Base-by-base conservation (phyloP, 139 green algal genomes). In the Chlamydomonas sphaeroides region DNA sequence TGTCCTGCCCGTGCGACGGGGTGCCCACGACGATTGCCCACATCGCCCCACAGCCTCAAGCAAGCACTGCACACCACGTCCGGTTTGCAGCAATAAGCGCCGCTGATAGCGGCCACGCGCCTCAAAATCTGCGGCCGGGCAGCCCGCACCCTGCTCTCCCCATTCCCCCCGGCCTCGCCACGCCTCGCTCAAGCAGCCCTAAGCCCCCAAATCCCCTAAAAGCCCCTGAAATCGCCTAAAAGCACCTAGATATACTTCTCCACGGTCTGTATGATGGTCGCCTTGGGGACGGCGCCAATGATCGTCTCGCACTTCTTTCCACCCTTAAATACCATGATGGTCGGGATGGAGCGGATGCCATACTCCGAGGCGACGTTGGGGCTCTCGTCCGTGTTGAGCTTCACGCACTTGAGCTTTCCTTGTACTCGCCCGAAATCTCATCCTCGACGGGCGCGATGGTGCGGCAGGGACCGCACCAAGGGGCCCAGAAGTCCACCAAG, bases 311-410 rank as follows among this genome's bases (percentile, higher is more conserved):
- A 90, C 90, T 99, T 99, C 87, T 97, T 85, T 56, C 97, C 96
- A 74, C 84, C 69, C 78, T 99, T 98, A 90, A 98, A 99, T 62
- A 99, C 92, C 95, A 99, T 99, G 26, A 98, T 92, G 57, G 97
- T 99, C 30, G 97, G 97, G 45, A 99, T 99, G 87, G 85, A 95
- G 42, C 97, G 89, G 80, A 99, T 99, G 70, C 96, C 96, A 83
- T 98, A 98, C 86, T 99, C 95, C 23, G 95, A 98, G 32, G 97
- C 97, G 21, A 98, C 89, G 69, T 86, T 85, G 28, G 97, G 97
- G 84, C 87, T 95, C 91, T 99, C 96, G 68, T 99, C 97, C 33
- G 97, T 99, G 95, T 99, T 99, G 20, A 99, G 87, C 77, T 89
- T 90, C 36, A 89, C 79, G 72, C 86, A 91, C 72, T 87, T 90